A percentile compares a stretch with the other conserved stretches of the same genome.
phyloP scores from a whole-genome alignment of 208 protist species.

The Angomonas deanei region DNA sequence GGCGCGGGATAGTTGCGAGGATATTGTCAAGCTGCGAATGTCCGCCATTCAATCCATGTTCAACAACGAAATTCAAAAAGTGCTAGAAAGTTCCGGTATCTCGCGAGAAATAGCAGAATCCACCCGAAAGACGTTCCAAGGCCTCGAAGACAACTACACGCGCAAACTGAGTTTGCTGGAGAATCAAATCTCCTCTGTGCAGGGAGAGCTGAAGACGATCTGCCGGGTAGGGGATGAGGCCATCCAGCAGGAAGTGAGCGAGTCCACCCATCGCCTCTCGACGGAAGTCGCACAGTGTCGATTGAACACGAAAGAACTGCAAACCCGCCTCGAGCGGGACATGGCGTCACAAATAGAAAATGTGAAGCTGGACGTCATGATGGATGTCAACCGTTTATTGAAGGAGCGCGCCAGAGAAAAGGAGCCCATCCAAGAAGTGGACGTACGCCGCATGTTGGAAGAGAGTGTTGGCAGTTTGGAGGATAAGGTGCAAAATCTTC shows the following conservation, averaged over 20 bases:
- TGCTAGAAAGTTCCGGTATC: constrained; percentile 33
- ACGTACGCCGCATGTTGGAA: constrained; percentile 22
- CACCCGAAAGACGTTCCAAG: constrained; percentile 22
- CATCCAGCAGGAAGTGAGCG: constrained; percentile 4
- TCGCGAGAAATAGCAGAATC: constrained; percentile 26
- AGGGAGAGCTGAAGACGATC: not conserved
- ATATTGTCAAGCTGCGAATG: constrained; percentile 52
- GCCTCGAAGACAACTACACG: constrained; percentile 17
- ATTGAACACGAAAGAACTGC: constrained; percentile 12
- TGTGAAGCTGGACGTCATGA: not conserved
- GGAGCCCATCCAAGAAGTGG: not conserved
- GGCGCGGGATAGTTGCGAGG: constrained; percentile 54
- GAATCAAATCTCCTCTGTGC: constrained; percentile 2
- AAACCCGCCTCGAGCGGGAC: constrained; percentile 10
- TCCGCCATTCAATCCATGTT: constrained; percentile 39
- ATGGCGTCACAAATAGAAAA: not conserved
- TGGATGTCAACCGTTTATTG: not conserved
- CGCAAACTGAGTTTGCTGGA: constrained; percentile 10
- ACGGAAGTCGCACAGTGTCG: constrained; percentile 7
- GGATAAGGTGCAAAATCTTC: constrained; percentile 16
- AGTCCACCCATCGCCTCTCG: not conserved
- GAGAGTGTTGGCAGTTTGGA: constrained; percentile 5
- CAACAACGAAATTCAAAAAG: constrained; percentile 41
- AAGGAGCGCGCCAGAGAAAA: not conserved
- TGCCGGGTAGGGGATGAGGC: not conserved